Conservation (phyloP, 2,329 filamentous ascomycete species). For the Myotisia sp. region DNA sequence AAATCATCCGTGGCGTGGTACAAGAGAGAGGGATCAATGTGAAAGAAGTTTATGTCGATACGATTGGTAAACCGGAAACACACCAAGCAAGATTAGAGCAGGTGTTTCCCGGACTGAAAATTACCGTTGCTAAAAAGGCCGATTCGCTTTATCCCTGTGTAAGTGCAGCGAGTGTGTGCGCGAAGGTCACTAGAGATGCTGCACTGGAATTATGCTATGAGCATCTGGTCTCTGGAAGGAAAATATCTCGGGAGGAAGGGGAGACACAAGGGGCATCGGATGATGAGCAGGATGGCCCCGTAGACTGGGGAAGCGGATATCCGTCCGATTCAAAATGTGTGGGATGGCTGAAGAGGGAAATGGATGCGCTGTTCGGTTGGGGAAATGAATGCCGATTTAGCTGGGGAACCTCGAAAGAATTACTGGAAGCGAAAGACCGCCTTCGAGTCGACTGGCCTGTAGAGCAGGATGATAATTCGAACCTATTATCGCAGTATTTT, state of each 20-base stretch:
- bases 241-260: slow-evolving; percentile 13
- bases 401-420: slow-evolving; percentile 88
- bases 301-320: slow-evolving; percentile 80
- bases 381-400: slow-evolving; percentile 84
- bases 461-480: slow-evolving; percentile 54
- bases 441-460: slow-evolving; percentile 73
- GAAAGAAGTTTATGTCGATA: slow-evolving; percentile 86
- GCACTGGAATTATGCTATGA: slow-evolving; percentile 68
- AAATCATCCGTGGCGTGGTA: slow-evolving; percentile 64
- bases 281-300: slow-evolving; percentile 17
- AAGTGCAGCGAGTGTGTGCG: slow-evolving; percentile 83
- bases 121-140: slow-evolving; percentile 79
- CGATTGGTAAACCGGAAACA: slow-evolving; percentile 64
- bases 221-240: slow-evolving; percentile 30
- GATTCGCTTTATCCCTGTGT: slow-evolving; percentile 87
- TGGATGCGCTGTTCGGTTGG: slow-evolving; percentile 94
- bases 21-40: slow-evolving; percentile 61
- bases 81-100: slow-evolving; percentile 77
- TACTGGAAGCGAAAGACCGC: slow-evolving; percentile 63
- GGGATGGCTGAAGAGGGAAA: slow-evolving; percentile 67
- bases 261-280: slow-evolving; percentile 14
- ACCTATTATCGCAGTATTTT: slow-evolving; percentile 62
- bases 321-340: slow-evolving; percentile 73
- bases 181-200: slow-evolving; percentile 88
- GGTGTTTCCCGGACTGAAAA: slow-evolving; percentile 62